Percentiles rank a stretch among this genome's conserved stretches.
These are phyloP conservation scores for Acer saccharum DNA, from an alignment of 345 rosid species.

Conservation along the genomic window DNA sequence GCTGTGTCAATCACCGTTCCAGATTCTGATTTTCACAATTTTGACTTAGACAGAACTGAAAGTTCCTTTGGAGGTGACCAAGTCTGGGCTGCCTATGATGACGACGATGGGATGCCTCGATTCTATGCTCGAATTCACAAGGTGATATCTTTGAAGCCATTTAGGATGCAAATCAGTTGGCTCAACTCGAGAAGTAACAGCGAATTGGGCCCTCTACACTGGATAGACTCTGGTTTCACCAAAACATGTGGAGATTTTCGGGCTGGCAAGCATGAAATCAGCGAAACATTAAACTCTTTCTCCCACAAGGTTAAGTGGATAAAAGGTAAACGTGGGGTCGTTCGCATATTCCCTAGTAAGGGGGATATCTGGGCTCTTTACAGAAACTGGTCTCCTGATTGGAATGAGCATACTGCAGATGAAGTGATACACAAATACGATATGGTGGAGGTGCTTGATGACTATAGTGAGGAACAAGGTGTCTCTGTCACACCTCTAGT, in stretches of 20 bases:
- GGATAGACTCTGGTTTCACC: constrained; percentile 82
- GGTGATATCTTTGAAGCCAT: constrained; percentile 75
- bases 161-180: constrained; percentile 91
- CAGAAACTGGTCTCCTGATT: constrained; percentile 81
- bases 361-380: constrained; percentile 96
- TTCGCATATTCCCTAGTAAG: constrained; percentile 67
- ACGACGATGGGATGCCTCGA: constrained; percentile 96
- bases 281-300: constrained; percentile 61
- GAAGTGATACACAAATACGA: constrained; percentile 75
- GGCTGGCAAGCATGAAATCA: constrained; percentile 54
- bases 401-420: constrained; percentile 69
- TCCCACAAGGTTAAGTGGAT: constrained; percentile 83
- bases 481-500: constrained; percentile 59
- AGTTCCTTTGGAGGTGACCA: constrained; percentile 70
- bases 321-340: constrained; percentile 67
- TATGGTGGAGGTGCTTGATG: constrained; percentile 88
- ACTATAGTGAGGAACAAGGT: constrained; percentile 62
- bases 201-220: constrained; percentile 63
- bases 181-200: constrained; percentile 71
- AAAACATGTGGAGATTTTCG: constrained; percentile 92
- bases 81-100: constrained; percentile 98
- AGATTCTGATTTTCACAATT: constrained; percentile 91
- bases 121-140: constrained; percentile 89
- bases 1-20: constrained; percentile 67
- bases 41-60: constrained; percentile 80